Conservation (phyloP, 2,329 filamentous ascomycete genomes). For the Penicillium sp. region DNA sequence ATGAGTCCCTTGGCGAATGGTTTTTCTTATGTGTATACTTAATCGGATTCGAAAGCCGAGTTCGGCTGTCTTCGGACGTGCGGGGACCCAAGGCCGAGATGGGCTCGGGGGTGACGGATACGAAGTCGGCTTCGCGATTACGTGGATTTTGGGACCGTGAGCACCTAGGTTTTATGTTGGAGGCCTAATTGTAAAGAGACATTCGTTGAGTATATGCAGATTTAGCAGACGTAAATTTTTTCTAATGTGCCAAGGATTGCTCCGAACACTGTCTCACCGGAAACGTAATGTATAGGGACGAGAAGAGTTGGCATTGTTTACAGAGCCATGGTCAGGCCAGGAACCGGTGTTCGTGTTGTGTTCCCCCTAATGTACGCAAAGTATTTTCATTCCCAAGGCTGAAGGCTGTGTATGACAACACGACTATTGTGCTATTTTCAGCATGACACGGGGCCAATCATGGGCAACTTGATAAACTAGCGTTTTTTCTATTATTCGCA, state of each 20-base stretch:
- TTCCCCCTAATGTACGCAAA: not conserved
- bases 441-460: conserved; percentile 12
- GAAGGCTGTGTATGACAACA: conserved; percentile 14
- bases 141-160: not conserved
- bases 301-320: not conserved
- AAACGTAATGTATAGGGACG: not conserved
- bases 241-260: not conserved
- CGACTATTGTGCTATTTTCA: conserved; percentile 10
- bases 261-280: not conserved
- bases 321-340: not conserved
- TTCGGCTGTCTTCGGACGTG: conserved; percentile 1
- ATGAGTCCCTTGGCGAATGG: conserved; percentile 16
- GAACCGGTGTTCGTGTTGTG: not conserved
- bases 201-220: not conserved
- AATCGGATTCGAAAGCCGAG: not conserved
- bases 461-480: not conserved
- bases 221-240: not conserved
- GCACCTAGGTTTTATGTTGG: not conserved
- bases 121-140: not conserved
- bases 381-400: not conserved
- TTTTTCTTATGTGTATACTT: conserved; percentile 20
- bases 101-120: not conserved
- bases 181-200: not conserved
- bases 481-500: not conserved
- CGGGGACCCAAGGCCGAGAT: not conserved